These are phyloP conservation scores for Kokia cookei DNA, from an alignment of 441 rosid genomes.

Conservation along the genomic window DNA sequence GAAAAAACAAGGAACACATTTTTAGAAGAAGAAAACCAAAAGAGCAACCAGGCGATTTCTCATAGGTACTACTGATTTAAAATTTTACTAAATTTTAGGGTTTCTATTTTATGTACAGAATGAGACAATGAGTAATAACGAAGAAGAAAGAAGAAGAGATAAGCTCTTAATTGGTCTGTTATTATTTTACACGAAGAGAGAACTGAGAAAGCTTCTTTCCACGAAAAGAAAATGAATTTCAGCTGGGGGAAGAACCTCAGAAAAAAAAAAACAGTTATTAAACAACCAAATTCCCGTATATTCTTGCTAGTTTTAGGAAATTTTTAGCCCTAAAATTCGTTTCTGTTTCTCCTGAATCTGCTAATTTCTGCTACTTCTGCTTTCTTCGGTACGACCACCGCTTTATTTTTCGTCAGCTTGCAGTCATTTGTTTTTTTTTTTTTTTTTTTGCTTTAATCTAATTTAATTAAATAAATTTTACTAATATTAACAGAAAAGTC, in stretches of 20 bases:
- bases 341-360: slow-evolving; percentile 23
- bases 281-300: slow-evolving; percentile 7
- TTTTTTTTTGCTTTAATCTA: not conserved
- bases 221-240: not conserved
- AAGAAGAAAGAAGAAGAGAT: slow-evolving; percentile 1
- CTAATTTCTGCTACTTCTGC: not conserved
- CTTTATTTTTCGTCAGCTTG: not conserved
- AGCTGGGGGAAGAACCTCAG: not conserved
- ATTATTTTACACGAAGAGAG: not conserved
- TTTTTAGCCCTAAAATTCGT: slow-evolving; percentile 12
- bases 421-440: not conserved
- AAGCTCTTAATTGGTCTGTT: not conserved
- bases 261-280: slow-evolving; percentile 1
- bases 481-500: not conserved
- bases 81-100: not conserved
- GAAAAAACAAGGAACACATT: not conserved
- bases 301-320: not conserved
- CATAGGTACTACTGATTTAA: slow-evolving; percentile 12
- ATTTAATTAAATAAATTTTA: not conserved
- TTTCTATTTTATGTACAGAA: slow-evolving; percentile 24
- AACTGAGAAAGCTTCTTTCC: not conserved
- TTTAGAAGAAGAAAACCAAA: not conserved
- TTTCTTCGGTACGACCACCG: not conserved
- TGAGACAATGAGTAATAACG: not conserved
- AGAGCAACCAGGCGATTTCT: not conserved